Conservation (phyloP, 2,329 filamentous ascomycete species). For the Paecilomyces sp. region DNA sequence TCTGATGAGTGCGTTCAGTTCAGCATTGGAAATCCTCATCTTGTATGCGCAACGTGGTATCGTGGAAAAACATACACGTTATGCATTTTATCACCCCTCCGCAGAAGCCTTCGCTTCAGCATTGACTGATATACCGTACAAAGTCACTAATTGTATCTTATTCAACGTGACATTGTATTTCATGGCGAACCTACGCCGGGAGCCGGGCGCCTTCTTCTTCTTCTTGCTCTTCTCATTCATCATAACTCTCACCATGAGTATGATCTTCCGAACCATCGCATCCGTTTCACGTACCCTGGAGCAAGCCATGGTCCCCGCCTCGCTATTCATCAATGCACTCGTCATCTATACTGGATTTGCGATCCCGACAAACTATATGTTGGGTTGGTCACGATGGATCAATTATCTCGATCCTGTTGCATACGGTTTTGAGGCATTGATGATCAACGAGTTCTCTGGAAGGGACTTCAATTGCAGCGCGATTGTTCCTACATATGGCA, state of each 20-base stretch:
- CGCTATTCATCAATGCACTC: constrained; percentile 39
- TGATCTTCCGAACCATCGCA: constrained; percentile 78
- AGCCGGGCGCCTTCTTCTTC: constrained; percentile 74
- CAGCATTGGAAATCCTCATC: constrained; percentile 74
- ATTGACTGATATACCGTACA: constrained; percentile 79
- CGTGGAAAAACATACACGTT: constrained; percentile 81
- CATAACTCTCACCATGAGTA: constrained; percentile 71
- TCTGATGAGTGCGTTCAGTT: constrained; percentile 77
- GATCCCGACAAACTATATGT: constrained; percentile 53
- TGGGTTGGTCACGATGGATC: constrained; percentile 75
- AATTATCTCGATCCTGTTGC: constrained; percentile 72
- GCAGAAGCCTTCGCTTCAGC: constrained; percentile 84
- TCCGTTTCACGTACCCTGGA: constrained; percentile 62
- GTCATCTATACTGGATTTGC: constrained; percentile 46
- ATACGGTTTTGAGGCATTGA: constrained; percentile 73
- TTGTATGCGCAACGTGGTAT: constrained; percentile 85
- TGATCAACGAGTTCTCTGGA: constrained; percentile 73
- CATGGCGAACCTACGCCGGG: constrained; percentile 71
- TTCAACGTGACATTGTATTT: constrained; percentile 85
- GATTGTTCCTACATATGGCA: constrained; percentile 34
- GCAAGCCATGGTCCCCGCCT: constrained; percentile 51
- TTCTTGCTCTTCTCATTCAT: constrained; percentile 71
- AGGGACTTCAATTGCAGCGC: constrained; percentile 50
- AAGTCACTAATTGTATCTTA: constrained; percentile 62
- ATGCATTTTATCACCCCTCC: constrained; percentile 83